Base-by-base conservation (phyloP, 2,329 filamentous ascomycete genomes). In the Aspergillus quadricinctus region DNA sequence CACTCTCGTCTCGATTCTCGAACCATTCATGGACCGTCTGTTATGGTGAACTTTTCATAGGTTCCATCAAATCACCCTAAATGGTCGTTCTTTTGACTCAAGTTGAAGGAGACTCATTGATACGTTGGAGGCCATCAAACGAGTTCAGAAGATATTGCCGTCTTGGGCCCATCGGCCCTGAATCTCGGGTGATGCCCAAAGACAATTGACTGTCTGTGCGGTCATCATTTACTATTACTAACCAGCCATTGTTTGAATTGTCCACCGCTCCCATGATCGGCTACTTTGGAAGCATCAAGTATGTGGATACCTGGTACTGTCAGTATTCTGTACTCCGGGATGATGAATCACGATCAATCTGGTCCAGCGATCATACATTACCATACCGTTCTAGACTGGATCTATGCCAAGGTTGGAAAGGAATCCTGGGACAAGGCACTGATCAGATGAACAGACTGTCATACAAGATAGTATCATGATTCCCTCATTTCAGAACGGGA, bases 361-460 rank as follows among this genome's bases (percentile, higher is more conserved):
- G 14, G 14, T 37, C 31, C 31, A 37, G 31, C 17, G 17, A 17
- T 37, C 6, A 37, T 37, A 37, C 14, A 17, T 17, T 37, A 37
- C 31, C 14, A 14, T 37, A 37, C 31, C 31, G 31, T n/a, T 37
- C 31, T 37, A 37, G 31, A 37, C 31, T 37, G 5, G 31, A 37
- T 37, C 31, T 37, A 17, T 37, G 31, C 31, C 31, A 37, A 37
- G 14, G 14, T 37, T 17, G 31, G 43, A 14, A 23, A 23, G 8
- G 21, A 25, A 46, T 46, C 43, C 43, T 43, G 28, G 43, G 31
- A 53, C 52, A 49, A 53, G 56, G 50, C 41, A 49, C 37, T 56
- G 60, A 61, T 62, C 60, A 62, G 58, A 62, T 61, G 61, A 50
- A 58, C 58, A 53, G 27, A 49, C 50, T 28, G 59, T 61, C 59